Evolutionary conservation across 768 basidiomycete genomes (phyloP), one percentile per base, ranked within the genome.

Genomic region (Lyophyllum shimeji): DNA sequence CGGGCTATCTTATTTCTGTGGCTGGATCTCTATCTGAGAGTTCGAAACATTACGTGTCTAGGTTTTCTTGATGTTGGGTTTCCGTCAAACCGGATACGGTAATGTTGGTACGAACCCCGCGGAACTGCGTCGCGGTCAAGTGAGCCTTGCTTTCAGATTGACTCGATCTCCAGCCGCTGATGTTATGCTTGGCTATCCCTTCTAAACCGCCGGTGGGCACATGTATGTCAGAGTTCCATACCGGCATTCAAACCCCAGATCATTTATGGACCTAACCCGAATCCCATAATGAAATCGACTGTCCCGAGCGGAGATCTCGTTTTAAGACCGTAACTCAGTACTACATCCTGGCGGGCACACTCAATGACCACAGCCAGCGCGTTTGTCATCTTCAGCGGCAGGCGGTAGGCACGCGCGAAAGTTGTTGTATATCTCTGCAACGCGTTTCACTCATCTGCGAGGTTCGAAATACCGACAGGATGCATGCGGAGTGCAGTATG

Each of bases 1-100:
- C 39, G 59, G 62, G 61, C 60, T 60, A 59, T 67, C 69, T 70
- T 50, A 25, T 25, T 29, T 55, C 13, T 34, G 46, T 44, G 25
- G 58, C 42, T 50, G 54, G 54, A 29, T 39, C 17, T 21, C 25
- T 25, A 12, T 52, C 7, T 31, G 37, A 18, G 31, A 6, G 1
- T 12, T 34, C 46, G 18, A 17, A 37, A 37, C 15, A 37, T 8
- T 40, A 18, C 37, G 5, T 29, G 3, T 47, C 25, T n/a, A 3
- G 46, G n/a, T n/a, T 47, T 29, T n/a, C 43, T n/a, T 3, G 23
- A 9, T 11, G 9, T 18, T 40, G 2, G 39, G n/a, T 40, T 18
- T n/a, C 15, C 12, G 34, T 37, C 34, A 37, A 37, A 11, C 7
- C 34, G 9, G 29, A 4, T 29, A n/a, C n/a, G n/a, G n/a, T n/a